Evolutionary conservation across 164 flowering plant genomes (phyloP), one percentile per base, ranked within the genome.

Genomic region (Platanus orientalis): DNA sequence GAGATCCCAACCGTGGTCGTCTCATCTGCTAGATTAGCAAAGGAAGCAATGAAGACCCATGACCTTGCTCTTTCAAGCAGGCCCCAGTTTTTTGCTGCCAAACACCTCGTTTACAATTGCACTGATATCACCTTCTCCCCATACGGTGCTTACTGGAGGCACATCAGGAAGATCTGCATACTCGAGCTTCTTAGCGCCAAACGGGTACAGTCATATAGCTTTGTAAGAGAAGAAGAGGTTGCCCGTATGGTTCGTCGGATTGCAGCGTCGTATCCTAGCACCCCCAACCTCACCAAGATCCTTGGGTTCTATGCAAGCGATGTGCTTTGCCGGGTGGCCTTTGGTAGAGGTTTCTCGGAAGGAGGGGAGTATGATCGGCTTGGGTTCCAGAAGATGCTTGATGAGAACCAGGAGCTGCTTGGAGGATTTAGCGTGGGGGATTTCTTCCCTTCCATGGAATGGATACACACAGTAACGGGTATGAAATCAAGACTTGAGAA

Each of bases 71-170:
- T 80, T 12, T 34, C 81, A 1, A 81, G 62, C 68, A 58, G 90
- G 1, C 87, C 90, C n/a, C 64, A 48, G 54, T 17, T 77, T 27
- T 68, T 49, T 17, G 54, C 76, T 2, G 80, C 83, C 48, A 59
- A 72, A 14, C 48, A 71, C 28, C 67, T 84, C 30, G 62, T 76
- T 63, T 86, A 83, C 27, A 61, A 76, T 24, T 72, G 75, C 71
- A 79, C 79, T 0, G 77, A 81, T 45, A 11, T 88, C 0, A 80
- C 21, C 6, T 83, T 80, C 63, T 61, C 87, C 0, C 85, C 87
- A 0, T 86, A 83, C 29, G 76, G 83, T 6, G 75, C 64, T 42
- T 79, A 84, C 69, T 86, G 96, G 96, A 75, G 90, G 51, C 70
- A 75, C 0, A 64, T 76, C 1, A 42, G 81, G 36, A 87, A 78